These are phyloP conservation scores for Nicotiana knightiana DNA, from an alignment of 257 asterid species.

Conservation along the genomic window DNA sequence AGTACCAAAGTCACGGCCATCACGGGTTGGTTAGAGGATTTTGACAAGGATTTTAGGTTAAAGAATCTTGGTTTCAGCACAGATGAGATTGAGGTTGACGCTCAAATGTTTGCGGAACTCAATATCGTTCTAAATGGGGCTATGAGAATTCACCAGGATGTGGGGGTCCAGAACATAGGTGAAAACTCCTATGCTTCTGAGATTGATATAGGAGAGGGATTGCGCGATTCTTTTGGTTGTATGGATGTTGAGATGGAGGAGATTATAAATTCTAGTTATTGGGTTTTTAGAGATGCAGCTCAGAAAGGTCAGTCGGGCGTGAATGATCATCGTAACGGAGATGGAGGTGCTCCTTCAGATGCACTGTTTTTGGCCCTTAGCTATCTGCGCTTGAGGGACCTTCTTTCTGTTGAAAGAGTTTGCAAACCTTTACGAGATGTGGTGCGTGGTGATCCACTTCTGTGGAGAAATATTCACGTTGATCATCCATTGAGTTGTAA, in stretches of 20 bases:
- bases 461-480: conserved; percentile 58
- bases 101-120: conserved; percentile 28
- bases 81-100: conserved; percentile 30
- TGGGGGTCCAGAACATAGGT: conserved; percentile 18
- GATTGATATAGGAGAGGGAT: conserved; percentile 20
- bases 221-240: conserved; percentile 12
- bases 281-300: conserved; percentile 14
- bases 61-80: conserved; percentile 28
- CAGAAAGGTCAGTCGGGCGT: conserved; percentile 8
- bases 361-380: conserved; percentile 49
- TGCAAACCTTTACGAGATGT: conserved; percentile 56
- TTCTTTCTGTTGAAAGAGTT: conserved; percentile 60
- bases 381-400: conserved; percentile 55
- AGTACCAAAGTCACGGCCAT: conserved; percentile 34
- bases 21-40: conserved; percentile 44
- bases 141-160: conserved; percentile 26
- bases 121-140: conserved; percentile 34
- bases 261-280: conserved; percentile 35
- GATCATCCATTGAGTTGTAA: conserved; percentile 31
- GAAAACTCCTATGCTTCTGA: conserved; percentile 8
- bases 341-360: conserved; percentile 43
- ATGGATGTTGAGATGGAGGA: conserved; percentile 28
- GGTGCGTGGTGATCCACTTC: conserved; percentile 58
- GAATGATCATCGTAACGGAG: conserved; percentile 13
- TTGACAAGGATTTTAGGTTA: conserved; percentile 25